phyloP scores from a whole-genome alignment of 768 basidiomycete genomes.

The Chalciporus sphaerocephalus region DNA sequence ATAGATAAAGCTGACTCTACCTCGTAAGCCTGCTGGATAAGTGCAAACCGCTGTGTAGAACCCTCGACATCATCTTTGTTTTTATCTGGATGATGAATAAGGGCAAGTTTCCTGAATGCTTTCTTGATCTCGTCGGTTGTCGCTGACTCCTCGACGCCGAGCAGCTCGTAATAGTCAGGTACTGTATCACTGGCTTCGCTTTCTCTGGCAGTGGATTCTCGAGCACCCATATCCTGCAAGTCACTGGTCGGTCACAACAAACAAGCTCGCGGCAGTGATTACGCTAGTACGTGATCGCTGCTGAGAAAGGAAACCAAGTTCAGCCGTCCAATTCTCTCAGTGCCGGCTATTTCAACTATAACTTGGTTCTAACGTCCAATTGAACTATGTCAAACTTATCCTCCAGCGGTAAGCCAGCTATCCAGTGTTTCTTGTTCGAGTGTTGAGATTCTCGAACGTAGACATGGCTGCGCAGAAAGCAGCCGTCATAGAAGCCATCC shows the following conservation, averaged over 20 bases:
- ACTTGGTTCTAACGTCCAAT: no score
- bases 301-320: slow-evolving; percentile 12
- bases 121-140: slow-evolving; percentile 88
- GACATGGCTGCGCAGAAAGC: slow-evolving; percentile 39
- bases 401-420: slow-evolving; percentile 28
- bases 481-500: slow-evolving; percentile 56
- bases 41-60: slow-evolving; percentile 82
- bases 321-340: neutral
- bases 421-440: neutral
- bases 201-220: slow-evolving; percentile 52
- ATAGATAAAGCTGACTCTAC: slow-evolving; percentile 37
- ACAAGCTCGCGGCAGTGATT: neutral
- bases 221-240: slow-evolving; percentile 54
- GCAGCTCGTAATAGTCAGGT: slow-evolving; percentile 76
- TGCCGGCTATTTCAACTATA: neutral
- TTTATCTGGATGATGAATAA: slow-evolving; percentile 86
- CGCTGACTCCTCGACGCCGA: slow-evolving; percentile 78
- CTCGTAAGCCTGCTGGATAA: slow-evolving; percentile 94
- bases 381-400: slow-evolving; percentile 50
- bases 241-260: neutral
- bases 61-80: slow-evolving; percentile 80
- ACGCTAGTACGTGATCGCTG: neutral
- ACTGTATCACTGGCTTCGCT: slow-evolving; percentile 22
- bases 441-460: slow-evolving; percentile 12
- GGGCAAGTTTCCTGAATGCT: slow-evolving; percentile 79